Evolutionary conservation across 306 rosid species (phyloP), one percentile per base, ranked within the genome.

Genomic region (Comarum palustre): DNA sequence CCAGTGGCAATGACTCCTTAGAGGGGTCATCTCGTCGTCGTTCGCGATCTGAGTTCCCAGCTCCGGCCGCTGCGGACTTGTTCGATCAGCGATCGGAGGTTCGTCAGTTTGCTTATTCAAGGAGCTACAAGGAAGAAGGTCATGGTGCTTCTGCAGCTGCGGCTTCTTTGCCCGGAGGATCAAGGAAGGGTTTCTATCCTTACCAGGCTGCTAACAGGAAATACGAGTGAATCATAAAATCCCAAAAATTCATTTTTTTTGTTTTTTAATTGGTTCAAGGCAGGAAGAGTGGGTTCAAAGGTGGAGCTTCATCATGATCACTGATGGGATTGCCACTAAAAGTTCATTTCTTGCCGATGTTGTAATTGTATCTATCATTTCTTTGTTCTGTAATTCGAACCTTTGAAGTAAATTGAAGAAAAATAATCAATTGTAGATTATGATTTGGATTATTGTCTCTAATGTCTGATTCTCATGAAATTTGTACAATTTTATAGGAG

Each of bases 11-110:
- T 20, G 86, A 78, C 4, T 77, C 84, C 0, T 4, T 78, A 0
- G 75, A 82, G 8, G 97, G 93, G 4, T 89, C 97, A 1, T 87
- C 93, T 74, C 97, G 87, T 52, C 81, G 96, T 63, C 86, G 96
- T 69, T 82, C 91, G 1, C 73, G 86, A 25, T 89, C 96, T 2
- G 96, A 92, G 4, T 84, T 72, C 48, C 91, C 83, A 65, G 88
- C 82, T 42, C 85, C 88, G 16, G 50, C 75, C 2, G 1, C 62
- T 25, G 54, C 66, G 1, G 80, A 82, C 39, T 77, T 81, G 76
- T 61, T 58, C 16, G 76, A 83, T 46, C 88, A 79, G 10, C 74
- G 82, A 63, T 61, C 78, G 14, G 78, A 51, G 31, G 25, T 17
- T 13, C 74, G 75, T 13, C 76, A 78, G 39, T 45, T 50, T 11